Evolutionary conservation across 2,329 filamentous ascomycete genomes (phyloP), one percentile per base, ranked within the genome.

Genomic region (Alternaria solani): DNA sequence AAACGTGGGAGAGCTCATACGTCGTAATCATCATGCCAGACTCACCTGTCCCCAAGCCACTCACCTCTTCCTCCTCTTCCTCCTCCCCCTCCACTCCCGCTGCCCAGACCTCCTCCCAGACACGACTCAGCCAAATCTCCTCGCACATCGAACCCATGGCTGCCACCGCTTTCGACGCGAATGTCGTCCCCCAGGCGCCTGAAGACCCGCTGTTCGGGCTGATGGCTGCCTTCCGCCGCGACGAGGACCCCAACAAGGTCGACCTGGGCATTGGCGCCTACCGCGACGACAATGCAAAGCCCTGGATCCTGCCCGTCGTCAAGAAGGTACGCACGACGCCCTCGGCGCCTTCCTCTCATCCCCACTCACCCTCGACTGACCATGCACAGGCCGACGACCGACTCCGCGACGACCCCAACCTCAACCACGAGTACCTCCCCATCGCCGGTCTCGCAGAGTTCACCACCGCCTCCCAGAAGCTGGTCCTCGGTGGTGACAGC

Each of bases 381-480:
- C 42, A 9, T n/a, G 5, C 11, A 41, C 77, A 98, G 94, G 95
- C 95, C 71, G 94, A 98, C 79, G 91, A 95, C 68, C 88, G 93
- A 73, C 87, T 98, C 69, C 91, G 89, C 80, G 90, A 91, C 77
- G 93, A 97, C 81, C 93, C 94, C 76, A 87, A 92, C 61, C 86
- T 96, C 72, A 96, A 99, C 84, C 94, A 99, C 85, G 95, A 99
- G 86, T 99, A 99, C 82, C 92, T 96, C 61, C 94, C 95, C 61
- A 99, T 99, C 78, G 91, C 93, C 64, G 95, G 95, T 75, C 86
- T 98, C 61, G 82, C 89, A 57, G 86, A 90, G 65, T 96, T 97
- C 83, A 97, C 93, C 61, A 86, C 88, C 70, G 96, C 95, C 76
- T 94, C 95, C 25, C 92, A 94, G 78, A 94, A 95, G 83, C 86